A percentile compares a stretch with the other conserved stretches of the same genome.
Evolutionary conservation across 1,284 basidiomycete genomes (phyloP).

Genomic region (Apiotrichum gamsii): DNA sequence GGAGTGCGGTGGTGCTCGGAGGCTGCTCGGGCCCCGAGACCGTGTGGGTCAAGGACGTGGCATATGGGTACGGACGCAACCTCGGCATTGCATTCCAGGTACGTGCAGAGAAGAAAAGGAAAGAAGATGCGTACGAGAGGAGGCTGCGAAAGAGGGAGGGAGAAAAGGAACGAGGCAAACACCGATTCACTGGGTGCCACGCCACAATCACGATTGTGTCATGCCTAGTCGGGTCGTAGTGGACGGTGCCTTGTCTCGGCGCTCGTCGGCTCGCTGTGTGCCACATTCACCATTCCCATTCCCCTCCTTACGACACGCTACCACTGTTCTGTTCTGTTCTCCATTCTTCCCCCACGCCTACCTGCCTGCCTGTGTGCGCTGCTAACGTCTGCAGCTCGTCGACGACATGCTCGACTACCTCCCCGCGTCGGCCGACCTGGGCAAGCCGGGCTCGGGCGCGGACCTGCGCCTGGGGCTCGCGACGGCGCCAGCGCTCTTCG

Average conservation of each 20-base stretch:
- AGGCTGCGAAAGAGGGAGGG: too few relatives aligned
- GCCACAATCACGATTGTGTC: too few relatives aligned
- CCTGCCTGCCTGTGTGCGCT: background rate
- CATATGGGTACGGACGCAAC: constrained; percentile 85
- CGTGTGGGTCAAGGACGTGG: constrained; percentile 83
- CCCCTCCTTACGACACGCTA: too few relatives aligned
- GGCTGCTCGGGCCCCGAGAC: constrained; percentile 56
- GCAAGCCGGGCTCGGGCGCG: constrained; percentile 74
- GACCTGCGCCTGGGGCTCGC: constrained; percentile 82
- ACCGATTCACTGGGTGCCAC: too few relatives aligned
- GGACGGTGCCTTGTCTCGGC: too few relatives aligned
- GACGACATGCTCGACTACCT: constrained; percentile 90
- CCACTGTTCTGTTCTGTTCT: background rate
- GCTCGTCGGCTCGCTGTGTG: too few relatives aligned
- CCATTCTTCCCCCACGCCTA: background rate
- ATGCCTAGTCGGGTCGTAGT: too few relatives aligned
- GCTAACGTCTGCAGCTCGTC: constrained; percentile 59
- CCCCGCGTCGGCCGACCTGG: constrained; percentile 59
- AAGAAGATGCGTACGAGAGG: too few relatives aligned
- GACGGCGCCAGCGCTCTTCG: constrained; percentile 89
- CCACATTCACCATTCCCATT: too few relatives aligned
- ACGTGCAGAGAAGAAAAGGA: too few relatives aligned
- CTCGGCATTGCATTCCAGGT: constrained; percentile 93
- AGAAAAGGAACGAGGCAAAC: too few relatives aligned
- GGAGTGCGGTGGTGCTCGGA: constrained; percentile 82